A percentile compares a stretch with the other conserved stretches of the same genome.
phyloP scores from a whole-genome alignment of 441 rosid genomes.

The Corymbia calophylla region DNA sequence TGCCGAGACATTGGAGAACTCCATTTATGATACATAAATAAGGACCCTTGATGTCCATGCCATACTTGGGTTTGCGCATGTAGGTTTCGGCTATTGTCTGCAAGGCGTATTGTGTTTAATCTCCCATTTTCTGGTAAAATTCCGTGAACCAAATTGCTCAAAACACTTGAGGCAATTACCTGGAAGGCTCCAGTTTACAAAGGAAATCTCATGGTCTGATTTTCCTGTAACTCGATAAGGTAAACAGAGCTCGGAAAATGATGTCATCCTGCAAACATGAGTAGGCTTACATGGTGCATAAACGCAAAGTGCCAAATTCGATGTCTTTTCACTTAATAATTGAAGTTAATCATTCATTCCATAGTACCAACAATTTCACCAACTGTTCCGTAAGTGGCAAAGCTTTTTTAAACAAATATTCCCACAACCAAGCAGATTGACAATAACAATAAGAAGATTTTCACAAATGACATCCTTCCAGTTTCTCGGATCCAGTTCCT shows the following conservation, averaged over 20 bases:
- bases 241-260: neutral
- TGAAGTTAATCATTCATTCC: neutral
- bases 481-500: neutral
- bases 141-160: neutral
- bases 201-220: neutral
- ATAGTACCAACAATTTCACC: neutral
- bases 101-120: neutral
- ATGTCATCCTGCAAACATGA: neutral
- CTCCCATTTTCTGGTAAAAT: neutral
- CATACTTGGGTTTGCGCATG: neutral
- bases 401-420: neutral
- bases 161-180: neutral
- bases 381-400: neutral
- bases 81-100: neutral
- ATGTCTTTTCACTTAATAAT: neutral
- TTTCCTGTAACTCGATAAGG: neutral
- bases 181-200: neutral
- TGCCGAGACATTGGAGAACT: neutral
- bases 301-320: neutral
- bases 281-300: neutral
- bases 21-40: neutral
- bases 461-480: neutral
- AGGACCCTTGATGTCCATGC: neutral
- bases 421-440: neutral
- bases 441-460: neutral